These are phyloP conservation scores for Clarireedia paspali DNA, from an alignment of 2,329 filamentous ascomycete genomes.

Conservation along the genomic window DNA sequence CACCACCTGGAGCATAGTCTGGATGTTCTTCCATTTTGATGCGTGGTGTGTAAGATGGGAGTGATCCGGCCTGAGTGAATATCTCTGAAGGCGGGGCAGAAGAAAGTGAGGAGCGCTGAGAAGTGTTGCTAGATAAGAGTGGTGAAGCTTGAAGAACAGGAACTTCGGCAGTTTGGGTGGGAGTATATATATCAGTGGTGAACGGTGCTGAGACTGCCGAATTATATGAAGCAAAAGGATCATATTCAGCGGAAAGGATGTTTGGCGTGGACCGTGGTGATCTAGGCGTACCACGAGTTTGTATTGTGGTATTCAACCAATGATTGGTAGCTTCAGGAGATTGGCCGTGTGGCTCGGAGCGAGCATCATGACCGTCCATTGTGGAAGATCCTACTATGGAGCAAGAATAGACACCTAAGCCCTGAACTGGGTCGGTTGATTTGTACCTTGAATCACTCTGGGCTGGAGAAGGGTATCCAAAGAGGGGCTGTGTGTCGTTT, in stretches of 20 bases:
- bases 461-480: conserved; percentile 30
- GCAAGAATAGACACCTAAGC: conserved; percentile 26
- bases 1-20: conserved; percentile 20
- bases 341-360: conserved; percentile 17
- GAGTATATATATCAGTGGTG: conserved; percentile 39
- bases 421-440: conserved; percentile 24
- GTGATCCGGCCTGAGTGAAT: conserved; percentile 25
- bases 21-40: conserved; percentile 29
- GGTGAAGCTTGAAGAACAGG: conserved; percentile 25
- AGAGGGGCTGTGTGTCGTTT: conserved; percentile 25
- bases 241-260: conserved; percentile 43
- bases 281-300: conserved; percentile 21
- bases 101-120: conserved; percentile 30
- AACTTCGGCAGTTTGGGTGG: conserved; percentile 32
- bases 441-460: conserved; percentile 27
- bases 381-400: conserved; percentile 23
- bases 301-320: conserved; percentile 22
- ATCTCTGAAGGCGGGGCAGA: conserved; percentile 27
- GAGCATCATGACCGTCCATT: conserved; percentile 15
- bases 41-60: conserved; percentile 24
- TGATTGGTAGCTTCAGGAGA: conserved; percentile 19
- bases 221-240: conserved; percentile 42
- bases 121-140: conserved; percentile 24
- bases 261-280: conserved; percentile 31
- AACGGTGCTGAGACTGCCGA: conserved; percentile 36